Percentiles rank a stretch among this genome's conserved stretches.
phyloP scores from a whole-genome alignment of 179 eudicot species.

The Beta lomatogona region DNA sequence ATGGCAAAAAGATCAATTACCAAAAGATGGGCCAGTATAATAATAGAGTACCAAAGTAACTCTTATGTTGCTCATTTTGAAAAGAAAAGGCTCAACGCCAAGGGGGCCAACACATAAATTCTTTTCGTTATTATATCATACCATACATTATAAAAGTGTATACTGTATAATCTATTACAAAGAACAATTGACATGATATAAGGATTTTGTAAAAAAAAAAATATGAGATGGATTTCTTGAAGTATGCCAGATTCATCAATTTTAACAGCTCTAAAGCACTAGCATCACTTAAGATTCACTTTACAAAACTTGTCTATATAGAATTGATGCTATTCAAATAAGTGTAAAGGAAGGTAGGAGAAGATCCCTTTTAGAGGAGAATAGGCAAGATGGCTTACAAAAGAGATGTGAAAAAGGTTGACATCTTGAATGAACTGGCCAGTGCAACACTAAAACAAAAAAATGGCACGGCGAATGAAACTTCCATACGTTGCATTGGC shows the following conservation, averaged over 20 bases:
- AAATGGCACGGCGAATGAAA: not conserved
- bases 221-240: not conserved
- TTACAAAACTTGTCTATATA: constrained; percentile 20
- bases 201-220: constrained; percentile 15
- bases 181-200: constrained; percentile 21
- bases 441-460: constrained; percentile 11
- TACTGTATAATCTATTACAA: constrained; percentile 15
- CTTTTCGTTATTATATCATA: constrained; percentile 16
- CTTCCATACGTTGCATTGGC: constrained; percentile 16
- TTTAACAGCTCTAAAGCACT: constrained; percentile 22
- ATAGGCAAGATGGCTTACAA: constrained; percentile 19
- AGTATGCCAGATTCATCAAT: constrained; percentile 16
- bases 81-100: not conserved
- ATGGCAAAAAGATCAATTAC: too few relatives aligned
- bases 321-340: constrained; percentile 21
- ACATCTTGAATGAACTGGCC: constrained; percentile 25
- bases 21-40: not conserved
- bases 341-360: constrained; percentile 1
- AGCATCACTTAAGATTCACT: constrained; percentile 26
- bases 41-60: not conserved
- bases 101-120: not conserved
- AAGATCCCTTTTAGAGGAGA: not conserved
- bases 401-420: not conserved
- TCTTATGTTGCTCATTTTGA: not conserved
- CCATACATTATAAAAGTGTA: constrained; percentile 14